phyloP scores from a whole-genome alignment of 2,329 filamentous ascomycete genomes.

The Colletotrichum sp. region DNA sequence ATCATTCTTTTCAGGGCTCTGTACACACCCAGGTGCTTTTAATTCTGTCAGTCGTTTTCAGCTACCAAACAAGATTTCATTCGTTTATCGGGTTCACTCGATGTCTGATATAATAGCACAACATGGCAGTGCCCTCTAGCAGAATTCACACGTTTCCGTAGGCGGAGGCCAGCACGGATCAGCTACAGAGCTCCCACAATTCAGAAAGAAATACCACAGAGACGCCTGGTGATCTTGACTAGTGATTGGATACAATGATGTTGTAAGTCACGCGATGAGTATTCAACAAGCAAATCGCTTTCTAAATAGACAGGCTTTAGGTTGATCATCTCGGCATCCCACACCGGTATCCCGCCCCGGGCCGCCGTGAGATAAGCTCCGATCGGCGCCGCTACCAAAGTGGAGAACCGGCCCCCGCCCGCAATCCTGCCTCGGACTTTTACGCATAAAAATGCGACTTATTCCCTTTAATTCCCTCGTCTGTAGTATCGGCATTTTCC shows the following conservation, averaged over 20 bases:
- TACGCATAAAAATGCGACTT: neutral
- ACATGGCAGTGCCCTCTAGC: neutral
- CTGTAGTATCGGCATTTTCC: neutral
- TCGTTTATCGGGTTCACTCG: neutral
- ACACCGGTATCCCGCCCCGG: neutral
- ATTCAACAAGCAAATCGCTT: accelerated
- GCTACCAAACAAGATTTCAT: neutral
- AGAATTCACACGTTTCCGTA: neutral
- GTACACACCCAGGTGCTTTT: neutral
- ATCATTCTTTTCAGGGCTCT: accelerated
- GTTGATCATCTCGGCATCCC: neutral
- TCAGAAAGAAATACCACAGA: neutral
- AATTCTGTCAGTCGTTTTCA: neutral
- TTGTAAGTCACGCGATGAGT: neutral
- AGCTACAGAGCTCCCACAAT: neutral
- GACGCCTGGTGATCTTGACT: neutral
- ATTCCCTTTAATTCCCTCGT: neutral
- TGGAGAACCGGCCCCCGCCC: neutral
- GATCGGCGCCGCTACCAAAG: neutral
- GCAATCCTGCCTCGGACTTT: neutral
- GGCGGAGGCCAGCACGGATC: neutral
- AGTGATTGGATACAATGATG: accelerated
- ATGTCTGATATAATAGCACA: neutral
- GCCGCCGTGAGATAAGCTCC: neutral
- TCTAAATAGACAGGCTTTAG: neutral